Evolutionary conservation across 1,284 basidiomycete genomes (phyloP).

Genomic region (Leccinum huronense): DNA sequence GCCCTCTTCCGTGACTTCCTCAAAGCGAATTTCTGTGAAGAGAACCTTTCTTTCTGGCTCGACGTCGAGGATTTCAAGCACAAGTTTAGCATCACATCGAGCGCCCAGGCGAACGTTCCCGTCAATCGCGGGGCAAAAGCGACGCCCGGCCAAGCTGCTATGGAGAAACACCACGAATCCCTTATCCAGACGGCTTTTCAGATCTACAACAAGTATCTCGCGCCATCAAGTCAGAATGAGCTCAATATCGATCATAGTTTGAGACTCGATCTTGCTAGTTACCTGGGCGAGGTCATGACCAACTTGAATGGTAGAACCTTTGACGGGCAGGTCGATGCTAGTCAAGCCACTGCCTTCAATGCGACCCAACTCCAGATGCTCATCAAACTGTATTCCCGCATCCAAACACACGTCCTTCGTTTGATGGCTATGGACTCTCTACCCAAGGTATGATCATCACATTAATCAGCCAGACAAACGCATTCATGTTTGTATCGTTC

Average conservation of each 20-base stretch:
- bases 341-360: slow-evolving; percentile 76
- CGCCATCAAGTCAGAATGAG: slow-evolving; percentile 92
- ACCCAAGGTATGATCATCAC: slow-evolving; percentile 67
- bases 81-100: slow-evolving; percentile 93
- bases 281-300: slow-evolving; percentile 85
- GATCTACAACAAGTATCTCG: slow-evolving; percentile 94
- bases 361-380: slow-evolving; percentile 94
- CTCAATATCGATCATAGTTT: slow-evolving; percentile 98
- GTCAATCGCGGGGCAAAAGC: slow-evolving; percentile 42
- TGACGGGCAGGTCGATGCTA: slow-evolving; percentile 76
- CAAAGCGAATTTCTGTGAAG: slow-evolving; percentile 94
- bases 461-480: slow-evolving; percentile 1
- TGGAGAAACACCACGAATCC: slow-evolving; percentile 97
- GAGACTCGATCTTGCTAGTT: slow-evolving; percentile 90
- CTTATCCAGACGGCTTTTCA: slow-evolving; percentile 92
- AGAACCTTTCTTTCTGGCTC: slow-evolving; percentile 96
- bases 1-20: slow-evolving; percentile 94
- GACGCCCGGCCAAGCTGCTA: slow-evolving; percentile 79
- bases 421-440: slow-evolving; percentile 98
- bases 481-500: slow-evolving; percentile 13
- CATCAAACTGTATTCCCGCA: slow-evolving; percentile 92
- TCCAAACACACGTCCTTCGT: slow-evolving; percentile 95
- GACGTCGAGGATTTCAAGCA: slow-evolving; percentile 97
- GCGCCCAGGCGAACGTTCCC: slow-evolving; percentile 69
- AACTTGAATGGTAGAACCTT: slow-evolving; percentile 72